Base-by-base conservation (phyloP, 345 rosid genomes). In the Carallia pectinifolia region DNA sequence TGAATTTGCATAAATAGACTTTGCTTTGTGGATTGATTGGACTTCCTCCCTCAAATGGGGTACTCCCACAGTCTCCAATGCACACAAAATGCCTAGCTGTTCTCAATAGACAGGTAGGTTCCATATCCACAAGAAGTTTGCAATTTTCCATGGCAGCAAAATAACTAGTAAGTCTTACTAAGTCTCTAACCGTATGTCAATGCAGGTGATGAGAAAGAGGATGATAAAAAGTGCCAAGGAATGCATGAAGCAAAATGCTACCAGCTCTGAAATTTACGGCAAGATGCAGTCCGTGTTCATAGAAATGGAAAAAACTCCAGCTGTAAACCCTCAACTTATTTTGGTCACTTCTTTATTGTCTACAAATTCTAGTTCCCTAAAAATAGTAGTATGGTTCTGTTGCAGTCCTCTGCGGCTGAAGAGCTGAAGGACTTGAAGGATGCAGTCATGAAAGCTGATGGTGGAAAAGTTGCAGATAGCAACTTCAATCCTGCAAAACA, bases 41-140 rank as follows among this genome's bases (percentile, higher is more conserved):
- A 38, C 77, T 79, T 59, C 83, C 81, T 29, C 86, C 86, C 37
- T 71, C 80, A 27, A 80, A 82, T 67, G 81, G 86, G 16, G 81
- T 82, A 16, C 83, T 82, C 33, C 83, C 86, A 2, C 83, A 82
- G 38, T 82, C 85, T 38, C 83, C 85, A 2, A 82, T 79, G 83
- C 85, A 82, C 54, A 82, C 81, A 0, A 79, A 76, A 74, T 74
- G 85, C 8, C 79, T 71, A n/a, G 71, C 83, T 13, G 72, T 75
- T 75, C 86, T 82, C 36, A 80, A 71, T 40, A 74, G 70, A 74
- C 83, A 74, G 77, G 83, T 74, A 4, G 2, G 70, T 36, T 60
- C 6, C 65, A 58, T 48, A 16, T 13, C 23, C 23, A 15, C 39
- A 13, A 47, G 66, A 44, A 5, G 53, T 50, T 48, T 47, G 53